Percentiles rank a stretch among this genome's conserved stretches.
Evolutionary conservation across 352 stramenopile species (phyloP).

Genomic region (Thalassiosira pacifica): DNA sequence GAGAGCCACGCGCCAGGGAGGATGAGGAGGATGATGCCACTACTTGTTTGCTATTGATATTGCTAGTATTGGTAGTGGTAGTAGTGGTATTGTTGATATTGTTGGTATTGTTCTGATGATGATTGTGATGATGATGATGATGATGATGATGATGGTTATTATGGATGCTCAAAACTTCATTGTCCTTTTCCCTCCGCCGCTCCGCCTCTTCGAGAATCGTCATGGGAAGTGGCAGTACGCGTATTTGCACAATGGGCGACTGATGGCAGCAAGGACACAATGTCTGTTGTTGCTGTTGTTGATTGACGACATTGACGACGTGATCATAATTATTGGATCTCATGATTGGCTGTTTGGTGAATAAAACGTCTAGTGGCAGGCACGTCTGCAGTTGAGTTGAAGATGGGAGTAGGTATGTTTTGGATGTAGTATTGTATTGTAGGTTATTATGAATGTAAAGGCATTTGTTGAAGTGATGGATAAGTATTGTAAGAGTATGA

Average conservation of each 20-base stretch:
- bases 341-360: slow-evolving; percentile 5
- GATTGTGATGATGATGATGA: too few relatives aligned
- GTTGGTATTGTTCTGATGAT: too few relatives aligned
- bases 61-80: too few relatives aligned
- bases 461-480: background rate
- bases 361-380: slow-evolving; percentile 38
- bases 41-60: too few relatives aligned
- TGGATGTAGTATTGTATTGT: too few relatives aligned
- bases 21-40: too few relatives aligned
- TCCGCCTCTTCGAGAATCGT: slow-evolving; percentile 17
- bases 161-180: slow-evolving; percentile 1
- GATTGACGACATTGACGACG: too few relatives aligned
- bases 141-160: too few relatives aligned
- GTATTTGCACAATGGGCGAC: slow-evolving; percentile 29
- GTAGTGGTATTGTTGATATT: too few relatives aligned
- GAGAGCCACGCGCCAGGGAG: background rate
- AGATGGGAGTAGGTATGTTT: too few relatives aligned
- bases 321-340: too few relatives aligned
- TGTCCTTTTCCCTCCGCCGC: slow-evolving; percentile 20
- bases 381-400: slow-evolving; percentile 41
- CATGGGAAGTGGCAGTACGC: slow-evolving; percentile 38
- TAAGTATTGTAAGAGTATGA: background rate
- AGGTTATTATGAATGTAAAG: background rate
- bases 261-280: slow-evolving; percentile 38
- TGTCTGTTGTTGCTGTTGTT: slow-evolving; percentile 12